Evolutionary conservation across 768 basidiomycete species (phyloP).

Genomic region (Rhizopogon rudus): DNA sequence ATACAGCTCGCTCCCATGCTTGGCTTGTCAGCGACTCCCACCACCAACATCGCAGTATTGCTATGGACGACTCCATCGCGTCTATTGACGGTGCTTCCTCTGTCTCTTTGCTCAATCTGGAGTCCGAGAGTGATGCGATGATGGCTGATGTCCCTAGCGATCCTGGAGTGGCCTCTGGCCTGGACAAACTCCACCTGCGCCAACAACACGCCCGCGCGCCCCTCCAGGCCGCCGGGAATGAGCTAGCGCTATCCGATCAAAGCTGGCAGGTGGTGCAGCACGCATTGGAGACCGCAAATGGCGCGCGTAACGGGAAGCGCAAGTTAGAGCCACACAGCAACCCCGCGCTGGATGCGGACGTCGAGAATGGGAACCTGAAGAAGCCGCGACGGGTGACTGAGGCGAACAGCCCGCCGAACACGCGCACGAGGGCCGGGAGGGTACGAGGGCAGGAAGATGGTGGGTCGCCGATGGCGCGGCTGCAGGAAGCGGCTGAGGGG

Average conservation of each 20-base stretch:
- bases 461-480: conserved; percentile 11
- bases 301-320: conserved; percentile 31
- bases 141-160: conserved; percentile 9
- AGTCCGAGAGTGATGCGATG: conserved; percentile 12
- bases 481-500: conserved; percentile 20
- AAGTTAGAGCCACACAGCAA: conserved; percentile 25
- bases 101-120: background rate
- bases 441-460: conserved; percentile 16
- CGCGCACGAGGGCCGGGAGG: conserved; percentile 4
- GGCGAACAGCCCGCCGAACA: conserved; percentile 9
- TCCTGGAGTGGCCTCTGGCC: conserved; percentile 26
- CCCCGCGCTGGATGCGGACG: conserved; percentile 19
- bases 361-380: conserved; percentile 15
- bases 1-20: conserved; percentile 62
- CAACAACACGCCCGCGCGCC: conserved; percentile 14
- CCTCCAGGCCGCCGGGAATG: conserved; percentile 41
- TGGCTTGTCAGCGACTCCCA: conserved; percentile 49
- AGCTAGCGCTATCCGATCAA: conserved; percentile 41
- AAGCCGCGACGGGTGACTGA: conserved; percentile 16
- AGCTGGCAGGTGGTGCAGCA: conserved; percentile 50
- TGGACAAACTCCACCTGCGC: conserved; percentile 30
- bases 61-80: conserved; percentile 13
- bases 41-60: conserved; percentile 2
- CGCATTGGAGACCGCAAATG: conserved; percentile 14
- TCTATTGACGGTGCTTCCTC: conserved; percentile 13